Evolutionary conservation across 805 yeast species (phyloP), one percentile per base, ranked within the genome.

Genomic region (Pichia ethanolica): DNA sequence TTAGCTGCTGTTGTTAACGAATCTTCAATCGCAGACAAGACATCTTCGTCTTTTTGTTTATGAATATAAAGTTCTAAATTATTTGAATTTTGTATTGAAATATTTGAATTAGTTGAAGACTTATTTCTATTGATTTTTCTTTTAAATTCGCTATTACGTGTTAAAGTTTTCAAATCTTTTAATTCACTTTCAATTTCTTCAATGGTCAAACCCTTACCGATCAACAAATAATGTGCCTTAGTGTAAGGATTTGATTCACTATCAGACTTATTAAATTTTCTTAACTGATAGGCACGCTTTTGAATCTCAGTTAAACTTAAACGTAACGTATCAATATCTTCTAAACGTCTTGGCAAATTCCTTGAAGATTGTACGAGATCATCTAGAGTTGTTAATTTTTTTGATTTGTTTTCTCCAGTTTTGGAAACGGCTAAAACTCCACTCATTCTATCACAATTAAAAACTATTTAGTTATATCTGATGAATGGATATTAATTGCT

Each of bases 151-250:
- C 40, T 39, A 2, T 33, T 35, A 35, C 30, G 40, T 20, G 43
- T 36, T 27, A 45, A 36, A 37, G 48, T 46, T 40, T 69, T 67
- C 50, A 75, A 62, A 37, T 75, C 56, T 45, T 74, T 72, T 50
- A 83, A 66, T 44, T 81, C 83, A 34, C 67, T 68, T 55, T 86
- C 89, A 38, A 90, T 81, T 50, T 88, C 93, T 58, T 88, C 96
- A 45, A 91, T 83, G 39, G 87, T 81, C 46, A 89, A 77, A 1
- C 97, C 97, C 60, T 91, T 84, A 1, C 90, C 86, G 6, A 97
- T 96, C 41, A 91, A 71, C 38, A 93, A 70, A 64, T 93, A 93
- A 62, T 93, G 98, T 2, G 87, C 93, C 59, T 81, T 83, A 3
- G 89, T 83, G 59, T 69, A 75, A 5, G 71, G 73, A 40, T 69